Base-by-base conservation (phyloP, 108 stramenopile species). In the Skeletonema costatum region DNA sequence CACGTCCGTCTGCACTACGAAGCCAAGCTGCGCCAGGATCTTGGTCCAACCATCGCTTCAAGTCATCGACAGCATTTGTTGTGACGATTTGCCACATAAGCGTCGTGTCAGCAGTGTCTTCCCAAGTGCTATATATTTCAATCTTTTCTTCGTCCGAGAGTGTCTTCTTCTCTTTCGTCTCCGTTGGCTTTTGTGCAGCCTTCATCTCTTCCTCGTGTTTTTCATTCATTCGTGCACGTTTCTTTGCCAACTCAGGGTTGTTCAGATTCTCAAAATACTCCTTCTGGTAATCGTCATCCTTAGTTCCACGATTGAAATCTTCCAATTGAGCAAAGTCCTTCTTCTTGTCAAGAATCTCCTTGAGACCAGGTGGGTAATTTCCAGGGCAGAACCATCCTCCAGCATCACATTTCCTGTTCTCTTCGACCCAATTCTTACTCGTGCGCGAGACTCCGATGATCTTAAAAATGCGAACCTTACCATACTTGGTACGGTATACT, bases 381-480 rank as follows among this genome's bases (percentile, higher is more conserved):
- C 97, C 97, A 19, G 85, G 90, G 80, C 97, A 97, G 82, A 93
- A 96, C 94, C 94, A 97, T 51, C 91, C 87, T 32, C 93, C 93
- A 12, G 87, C 86, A 71, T 97, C 97, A 73, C 97, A 97, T 29
- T 80, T 44, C 7, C 87, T 68, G 80, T 97, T 96, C 60, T 96
- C 77, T 44, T 81, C 85, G 3, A 92, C 92, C 95, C 95, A 97
- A 21, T 68, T 77, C 82, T 92, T 95, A 66, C 90, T 91, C 81
- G 93, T 81, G 71, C 88, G 69, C 21, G 86, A 83, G 5, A 97
- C 94, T 38, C 87, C 86, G 60, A 93, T 56, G 60, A 98, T 93
- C 87, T 96, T 96, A 82, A 73, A 99, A 74, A 99, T 98, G 56
- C 99, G 95, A n/a, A 98, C 99, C 68, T 97, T 97, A 65, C 97